Conservation (phyloP, 2,329 filamentous ascomycete genomes). For the Sporothrix pseudoabietina region DNA sequence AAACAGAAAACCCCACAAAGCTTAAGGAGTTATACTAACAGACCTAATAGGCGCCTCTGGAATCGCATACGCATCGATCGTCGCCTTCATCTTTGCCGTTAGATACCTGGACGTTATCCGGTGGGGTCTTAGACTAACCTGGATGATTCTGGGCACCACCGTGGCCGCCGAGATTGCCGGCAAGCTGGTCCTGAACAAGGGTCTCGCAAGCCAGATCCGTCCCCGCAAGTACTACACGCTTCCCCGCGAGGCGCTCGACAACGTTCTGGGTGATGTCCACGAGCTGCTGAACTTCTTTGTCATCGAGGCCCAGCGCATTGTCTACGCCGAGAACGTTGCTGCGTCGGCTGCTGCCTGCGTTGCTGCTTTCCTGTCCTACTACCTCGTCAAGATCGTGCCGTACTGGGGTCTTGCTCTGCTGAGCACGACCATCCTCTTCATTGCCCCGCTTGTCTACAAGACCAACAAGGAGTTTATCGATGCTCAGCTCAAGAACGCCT, state of each 20-base stretch:
- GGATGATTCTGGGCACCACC: constrained; percentile 62
- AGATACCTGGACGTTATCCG: constrained; percentile 68
- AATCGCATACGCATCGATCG: constrained; percentile 62
- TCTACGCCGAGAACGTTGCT: constrained; percentile 68
- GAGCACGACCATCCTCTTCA: constrained; percentile 61
- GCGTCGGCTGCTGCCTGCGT: constrained; percentile 61
- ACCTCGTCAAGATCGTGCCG: constrained; percentile 68
- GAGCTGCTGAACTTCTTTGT: constrained; percentile 73
- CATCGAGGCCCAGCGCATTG: constrained; percentile 68
- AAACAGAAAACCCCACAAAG: neutral
- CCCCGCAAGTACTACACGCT: constrained; percentile 69
- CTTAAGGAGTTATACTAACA: neutral
- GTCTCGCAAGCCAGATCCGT: constrained; percentile 65
- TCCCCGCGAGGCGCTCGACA: constrained; percentile 63
- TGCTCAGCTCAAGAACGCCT: constrained; percentile 59
- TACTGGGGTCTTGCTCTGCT: constrained; percentile 69
- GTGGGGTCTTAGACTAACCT: constrained; percentile 67
- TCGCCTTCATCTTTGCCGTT: constrained; percentile 62
- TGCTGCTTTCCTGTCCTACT: constrained; percentile 66
- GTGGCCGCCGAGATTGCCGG: constrained; percentile 63
- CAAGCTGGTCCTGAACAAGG: constrained; percentile 62
- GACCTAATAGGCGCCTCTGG: constrained; percentile 58
- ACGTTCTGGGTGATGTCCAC: constrained; percentile 63
- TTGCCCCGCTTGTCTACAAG: constrained; percentile 65
- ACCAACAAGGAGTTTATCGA: constrained; percentile 72